phyloP scores from a whole-genome alignment of 2,329 filamentous ascomycete genomes.

The Cercospora beticola region DNA sequence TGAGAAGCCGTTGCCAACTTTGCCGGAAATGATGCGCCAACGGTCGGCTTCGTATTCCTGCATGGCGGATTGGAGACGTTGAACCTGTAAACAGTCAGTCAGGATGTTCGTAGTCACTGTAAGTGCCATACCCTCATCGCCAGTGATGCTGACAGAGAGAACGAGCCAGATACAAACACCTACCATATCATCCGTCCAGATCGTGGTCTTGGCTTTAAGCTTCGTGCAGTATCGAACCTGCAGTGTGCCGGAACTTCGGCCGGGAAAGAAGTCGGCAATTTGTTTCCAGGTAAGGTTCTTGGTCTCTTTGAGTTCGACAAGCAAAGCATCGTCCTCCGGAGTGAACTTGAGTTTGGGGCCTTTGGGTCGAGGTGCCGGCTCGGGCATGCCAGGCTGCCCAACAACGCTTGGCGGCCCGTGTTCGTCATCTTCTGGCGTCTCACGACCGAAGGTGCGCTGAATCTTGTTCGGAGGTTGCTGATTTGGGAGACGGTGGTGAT shows the following conservation, averaged over 20 bases:
- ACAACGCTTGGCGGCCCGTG: slow-evolving; percentile 77
- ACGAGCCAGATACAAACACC: background rate
- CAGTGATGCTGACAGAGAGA: background rate
- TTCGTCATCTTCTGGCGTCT: slow-evolving; percentile 40
- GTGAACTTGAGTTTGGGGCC: slow-evolving; percentile 94
- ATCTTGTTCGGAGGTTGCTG: slow-evolving; percentile 69
- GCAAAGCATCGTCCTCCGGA: slow-evolving; percentile 80
- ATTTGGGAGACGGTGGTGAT: slow-evolving; percentile 78
- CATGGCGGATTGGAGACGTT: slow-evolving; percentile 72
- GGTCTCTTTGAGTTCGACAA: slow-evolving; percentile 90
- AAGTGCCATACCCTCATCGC: background rate
- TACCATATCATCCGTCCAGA: slow-evolving; percentile 93
- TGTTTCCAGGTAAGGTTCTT: slow-evolving; percentile 96
- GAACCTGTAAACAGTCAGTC: slow-evolving; percentile 50
- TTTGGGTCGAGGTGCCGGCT: slow-evolving; percentile 74
- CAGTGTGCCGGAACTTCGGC: slow-evolving; percentile 81
- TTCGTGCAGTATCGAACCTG: slow-evolving; percentile 96
- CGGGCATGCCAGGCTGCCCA: slow-evolving; percentile 82
- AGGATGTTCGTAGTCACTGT: background rate
- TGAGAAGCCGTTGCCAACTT: slow-evolving; percentile 86
- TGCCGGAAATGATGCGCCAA: slow-evolving; percentile 88
- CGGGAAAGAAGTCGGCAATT: slow-evolving; percentile 94
- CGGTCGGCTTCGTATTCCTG: slow-evolving; percentile 88
- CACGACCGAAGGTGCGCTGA: slow-evolving; percentile 48
- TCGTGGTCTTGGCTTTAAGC: slow-evolving; percentile 86